phyloP scores from a whole-genome alignment of 345 rosid genomes.

The Anacardium occidentale region DNA sequence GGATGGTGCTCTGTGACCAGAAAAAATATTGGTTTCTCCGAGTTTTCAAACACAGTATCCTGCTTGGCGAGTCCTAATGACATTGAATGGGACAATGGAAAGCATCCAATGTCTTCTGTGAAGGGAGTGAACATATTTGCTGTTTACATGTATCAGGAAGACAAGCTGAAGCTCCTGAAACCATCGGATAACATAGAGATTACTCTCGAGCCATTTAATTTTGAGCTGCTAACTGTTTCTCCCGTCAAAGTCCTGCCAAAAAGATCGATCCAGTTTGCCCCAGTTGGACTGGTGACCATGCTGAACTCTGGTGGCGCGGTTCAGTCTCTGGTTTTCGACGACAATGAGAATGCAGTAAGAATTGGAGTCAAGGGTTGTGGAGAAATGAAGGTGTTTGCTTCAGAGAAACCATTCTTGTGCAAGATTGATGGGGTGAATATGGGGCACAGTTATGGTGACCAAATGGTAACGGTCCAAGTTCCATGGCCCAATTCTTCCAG shows the following conservation, averaged over 20 bases:
- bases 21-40: constrained; percentile 45
- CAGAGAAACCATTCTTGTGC: constrained; percentile 25
- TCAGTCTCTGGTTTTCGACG: constrained; percentile 13
- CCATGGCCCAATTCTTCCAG: constrained; percentile 35
- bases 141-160: constrained; percentile 15
- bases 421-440: constrained; percentile 12
- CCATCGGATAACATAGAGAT: constrained; percentile 17
- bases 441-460: constrained; percentile 11
- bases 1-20: constrained; percentile 52
- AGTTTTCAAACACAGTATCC: constrained; percentile 39
- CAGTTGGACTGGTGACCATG: constrained; percentile 33
- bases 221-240: constrained; percentile 31
- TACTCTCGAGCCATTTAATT: constrained; percentile 24
- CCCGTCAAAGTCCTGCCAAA: constrained; percentile 18
- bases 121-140: constrained; percentile 9
- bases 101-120: constrained; percentile 26
- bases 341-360: constrained; percentile 11
- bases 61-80: constrained; percentile 39
- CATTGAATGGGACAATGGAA: constrained; percentile 46
- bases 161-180: constrained; percentile 23
- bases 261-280: constrained; percentile 24
- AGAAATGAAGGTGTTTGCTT: constrained; percentile 27
- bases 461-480: constrained; percentile 23
- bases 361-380: constrained; percentile 27
- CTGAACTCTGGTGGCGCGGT: constrained; percentile 33